phyloP scores from a whole-genome alignment of 2,329 filamentous ascomycete species.

The Byssochlamys sp. region DNA sequence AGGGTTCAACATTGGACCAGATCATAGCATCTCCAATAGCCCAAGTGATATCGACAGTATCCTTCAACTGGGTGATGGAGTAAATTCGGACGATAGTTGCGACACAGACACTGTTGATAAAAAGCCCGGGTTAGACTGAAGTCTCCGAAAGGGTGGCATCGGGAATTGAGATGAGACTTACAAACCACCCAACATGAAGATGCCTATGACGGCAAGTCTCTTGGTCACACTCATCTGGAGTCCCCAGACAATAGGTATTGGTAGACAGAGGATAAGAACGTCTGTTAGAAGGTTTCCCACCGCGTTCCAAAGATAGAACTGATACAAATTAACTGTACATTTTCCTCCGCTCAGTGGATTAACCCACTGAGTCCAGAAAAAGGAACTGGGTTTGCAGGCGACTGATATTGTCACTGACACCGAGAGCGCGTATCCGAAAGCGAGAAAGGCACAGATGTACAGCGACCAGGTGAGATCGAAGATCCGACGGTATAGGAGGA shows the following conservation, averaged over 20 bases:
- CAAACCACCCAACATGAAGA: constrained; percentile 24
- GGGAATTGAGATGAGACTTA: constrained; percentile 7
- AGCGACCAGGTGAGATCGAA: constrained; percentile 20
- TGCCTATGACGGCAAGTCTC: constrained; percentile 19
- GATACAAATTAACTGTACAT: constrained; percentile 16
- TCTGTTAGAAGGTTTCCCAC: constrained; percentile 21
- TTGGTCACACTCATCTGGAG: constrained; percentile 20
- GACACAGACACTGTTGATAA: constrained; percentile 21
- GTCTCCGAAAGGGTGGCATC: background rate
- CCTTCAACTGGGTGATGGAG: constrained; percentile 32
- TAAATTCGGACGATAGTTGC: constrained; percentile 37
- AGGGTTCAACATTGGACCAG: constrained; percentile 26
- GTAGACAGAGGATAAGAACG: constrained; percentile 20
- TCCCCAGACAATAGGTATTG: constrained; percentile 19
- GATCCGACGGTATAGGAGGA: constrained; percentile 24
- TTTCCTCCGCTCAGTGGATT: constrained; percentile 9
- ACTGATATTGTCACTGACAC: constrained; percentile 5
- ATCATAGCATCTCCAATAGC: constrained; percentile 20
- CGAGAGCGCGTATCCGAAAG: constrained; percentile 16
- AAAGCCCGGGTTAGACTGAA: background rate
- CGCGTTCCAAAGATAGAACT: constrained; percentile 18
- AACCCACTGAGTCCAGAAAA: background rate
- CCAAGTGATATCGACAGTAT: constrained; percentile 30
- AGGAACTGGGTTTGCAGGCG: background rate
- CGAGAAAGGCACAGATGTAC: constrained; percentile 15